Evolutionary conservation across 495 filamentous ascomycete genomes (phyloP).

Genomic region (Poronia punctata): DNA sequence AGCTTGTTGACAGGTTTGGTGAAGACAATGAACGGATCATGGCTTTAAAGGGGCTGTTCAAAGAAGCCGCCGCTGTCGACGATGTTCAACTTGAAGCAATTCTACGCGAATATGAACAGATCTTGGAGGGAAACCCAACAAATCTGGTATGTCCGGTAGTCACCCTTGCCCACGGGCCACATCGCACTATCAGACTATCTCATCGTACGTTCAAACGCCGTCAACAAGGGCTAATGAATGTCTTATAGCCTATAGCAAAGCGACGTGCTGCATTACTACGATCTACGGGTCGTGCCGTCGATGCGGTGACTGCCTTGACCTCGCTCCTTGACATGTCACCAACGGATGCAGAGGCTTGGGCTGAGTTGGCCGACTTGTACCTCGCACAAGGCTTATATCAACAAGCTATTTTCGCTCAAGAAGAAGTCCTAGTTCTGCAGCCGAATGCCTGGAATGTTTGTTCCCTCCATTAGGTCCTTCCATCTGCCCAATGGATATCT

Average conservation of each 20-base stretch:
- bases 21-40: slow-evolving; percentile 72
- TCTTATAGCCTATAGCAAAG: slow-evolving; percentile 69
- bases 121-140: slow-evolving; percentile 65
- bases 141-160: slow-evolving; percentile 58
- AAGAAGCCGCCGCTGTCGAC: slow-evolving; percentile 73
- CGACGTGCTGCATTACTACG: slow-evolving; percentile 73
- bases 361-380: slow-evolving; percentile 84
- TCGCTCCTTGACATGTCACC: slow-evolving; percentile 74
- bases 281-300: slow-evolving; percentile 57
- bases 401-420: slow-evolving; percentile 82
- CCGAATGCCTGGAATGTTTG: slow-evolving; percentile 94
- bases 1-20: slow-evolving; percentile 73
- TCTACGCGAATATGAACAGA: slow-evolving; percentile 67
- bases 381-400: slow-evolving; percentile 63
- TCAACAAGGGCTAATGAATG: slow-evolving; percentile 14
- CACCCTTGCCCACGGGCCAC: too few relatives aligned
- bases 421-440: slow-evolving; percentile 81
- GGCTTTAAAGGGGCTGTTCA: slow-evolving; percentile 72
- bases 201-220: too few relatives aligned
- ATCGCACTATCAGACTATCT: too few relatives aligned
- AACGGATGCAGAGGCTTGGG: slow-evolving; percentile 91
- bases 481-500: too few relatives aligned
- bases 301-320: slow-evolving; percentile 68
- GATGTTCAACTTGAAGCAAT: slow-evolving; percentile 56
- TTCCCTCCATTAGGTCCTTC: too few relatives aligned